Percentiles rank a stretch among this genome's conserved stretches.
phyloP scores from a whole-genome alignment of 768 basidiomycete species.

The Pisolithus tinctorius region DNA sequence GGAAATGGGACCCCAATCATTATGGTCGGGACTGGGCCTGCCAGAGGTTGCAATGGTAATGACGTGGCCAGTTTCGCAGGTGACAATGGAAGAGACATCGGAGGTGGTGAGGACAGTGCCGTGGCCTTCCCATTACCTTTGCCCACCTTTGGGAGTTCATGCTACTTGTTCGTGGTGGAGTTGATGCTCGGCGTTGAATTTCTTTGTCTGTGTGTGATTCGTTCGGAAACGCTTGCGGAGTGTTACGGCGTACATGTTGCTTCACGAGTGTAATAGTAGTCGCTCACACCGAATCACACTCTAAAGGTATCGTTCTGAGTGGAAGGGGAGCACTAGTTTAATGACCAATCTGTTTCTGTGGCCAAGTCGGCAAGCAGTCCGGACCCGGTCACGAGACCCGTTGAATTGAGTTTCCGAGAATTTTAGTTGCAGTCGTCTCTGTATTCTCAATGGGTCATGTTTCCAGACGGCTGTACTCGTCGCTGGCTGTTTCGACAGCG shows the following conservation, averaged over 20 bases:
- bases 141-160: conserved; percentile 52
- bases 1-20: conserved; percentile 67
- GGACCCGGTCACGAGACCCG: too few species aligned
- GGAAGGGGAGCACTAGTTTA: neutral
- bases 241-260: conserved; percentile 41
- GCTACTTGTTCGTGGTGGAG: too few species aligned
- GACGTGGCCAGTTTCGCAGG: conserved; percentile 38
- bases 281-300: conserved; percentile 69
- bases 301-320: conserved; percentile 33
- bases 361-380: too few species aligned
- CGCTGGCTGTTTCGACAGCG: too few species aligned
- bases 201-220: conserved; percentile 78
- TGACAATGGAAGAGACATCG: too few species aligned
- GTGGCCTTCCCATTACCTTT: conserved; percentile 75
- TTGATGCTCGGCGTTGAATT: conserved; percentile 60
- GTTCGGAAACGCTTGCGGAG: conserved; percentile 81
- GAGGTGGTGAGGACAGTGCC: too few species aligned
- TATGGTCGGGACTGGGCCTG: conserved; percentile 47
- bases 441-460: too few species aligned
- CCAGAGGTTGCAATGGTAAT: conserved; percentile 29
- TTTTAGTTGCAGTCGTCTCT: too few species aligned
- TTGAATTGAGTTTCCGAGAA: too few species aligned
- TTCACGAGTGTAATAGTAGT: conserved; percentile 67
- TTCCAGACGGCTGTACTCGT: too few species aligned
- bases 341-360: too few species aligned